Evolutionary conservation across 2,329 filamentous ascomycete species (phyloP).

Genomic region (Tolypocladium nubicola): DNA sequence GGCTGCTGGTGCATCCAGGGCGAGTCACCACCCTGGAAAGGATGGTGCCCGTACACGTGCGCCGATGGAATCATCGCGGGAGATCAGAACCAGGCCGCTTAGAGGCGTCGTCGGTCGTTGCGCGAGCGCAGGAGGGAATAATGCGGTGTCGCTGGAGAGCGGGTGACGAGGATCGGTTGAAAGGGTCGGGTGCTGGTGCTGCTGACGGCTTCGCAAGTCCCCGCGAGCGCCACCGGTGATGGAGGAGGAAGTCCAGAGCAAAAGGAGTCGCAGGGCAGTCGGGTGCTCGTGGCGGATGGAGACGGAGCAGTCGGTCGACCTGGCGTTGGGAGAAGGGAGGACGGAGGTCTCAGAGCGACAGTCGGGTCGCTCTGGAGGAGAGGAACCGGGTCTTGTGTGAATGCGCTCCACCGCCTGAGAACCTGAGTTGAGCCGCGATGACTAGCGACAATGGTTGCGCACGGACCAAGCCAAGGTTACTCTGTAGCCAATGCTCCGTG

Average conservation of each 20-base stretch:
- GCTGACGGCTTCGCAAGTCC: background rate
- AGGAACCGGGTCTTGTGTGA: background rate
- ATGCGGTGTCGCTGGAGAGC: background rate
- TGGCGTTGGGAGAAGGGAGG: background rate
- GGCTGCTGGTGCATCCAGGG: slow-evolving; percentile 60
- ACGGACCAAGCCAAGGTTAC: background rate
- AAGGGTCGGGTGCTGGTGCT: background rate
- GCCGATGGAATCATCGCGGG: slow-evolving; percentile 50
- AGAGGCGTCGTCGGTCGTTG: background rate
- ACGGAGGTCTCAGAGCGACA: background rate
- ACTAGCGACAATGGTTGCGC: background rate
- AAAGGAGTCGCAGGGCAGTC: background rate
- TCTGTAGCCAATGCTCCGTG: background rate
- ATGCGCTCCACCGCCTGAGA: slow-evolving; percentile 1
- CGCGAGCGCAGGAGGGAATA: background rate
- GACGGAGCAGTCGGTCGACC: background rate
- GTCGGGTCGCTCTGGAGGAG: background rate
- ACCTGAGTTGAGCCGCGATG: background rate
- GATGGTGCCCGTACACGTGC: slow-evolving; percentile 58
- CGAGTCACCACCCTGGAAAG: slow-evolving; percentile 52
- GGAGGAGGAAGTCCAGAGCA: background rate
- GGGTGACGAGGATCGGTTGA: background rate
- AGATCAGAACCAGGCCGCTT: background rate
- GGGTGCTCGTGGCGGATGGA: background rate
- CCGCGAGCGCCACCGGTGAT: background rate